Evolutionary conservation across 1,139 yeast genomes (phyloP).

Genomic region (Suhomyces panamericanus): DNA sequence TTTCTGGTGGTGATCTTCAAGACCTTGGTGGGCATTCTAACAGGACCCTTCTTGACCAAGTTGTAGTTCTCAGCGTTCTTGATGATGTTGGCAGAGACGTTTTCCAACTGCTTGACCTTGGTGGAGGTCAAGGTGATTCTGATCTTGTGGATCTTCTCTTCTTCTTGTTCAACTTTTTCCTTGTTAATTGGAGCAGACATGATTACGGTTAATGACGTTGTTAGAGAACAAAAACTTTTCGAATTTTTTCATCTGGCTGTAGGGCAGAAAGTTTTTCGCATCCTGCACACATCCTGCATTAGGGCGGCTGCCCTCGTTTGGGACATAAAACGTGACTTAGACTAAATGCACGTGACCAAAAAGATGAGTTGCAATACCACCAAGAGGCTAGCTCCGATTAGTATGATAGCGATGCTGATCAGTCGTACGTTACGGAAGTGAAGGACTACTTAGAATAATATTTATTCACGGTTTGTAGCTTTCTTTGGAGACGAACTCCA

Average conservation of each 20-base stretch:
- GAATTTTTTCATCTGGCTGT: slow-evolving; percentile 16
- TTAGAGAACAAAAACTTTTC: slow-evolving; percentile 21
- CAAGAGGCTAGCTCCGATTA: too few relatives aligned
- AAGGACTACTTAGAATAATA: too few relatives aligned
- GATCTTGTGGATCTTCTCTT: slow-evolving; percentile 85
- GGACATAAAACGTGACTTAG: background rate
- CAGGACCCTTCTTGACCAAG: slow-evolving; percentile 96
- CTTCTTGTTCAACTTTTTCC: slow-evolving; percentile 78
- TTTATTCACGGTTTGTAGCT: too few relatives aligned
- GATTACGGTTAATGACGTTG: slow-evolving; percentile 46
- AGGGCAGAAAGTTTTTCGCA: slow-evolving; percentile 6
- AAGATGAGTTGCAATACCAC: too few relatives aligned
- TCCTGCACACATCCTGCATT: slow-evolving; percentile 6
- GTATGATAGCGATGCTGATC: too few relatives aligned
- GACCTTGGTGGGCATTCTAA: slow-evolving; percentile 99
- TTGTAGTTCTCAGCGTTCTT: slow-evolving; percentile 81
- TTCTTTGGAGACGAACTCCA: too few relatives aligned
- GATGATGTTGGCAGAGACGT: slow-evolving; percentile 84
- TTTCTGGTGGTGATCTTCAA: slow-evolving; percentile 99
- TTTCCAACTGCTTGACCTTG: slow-evolving; percentile 98
- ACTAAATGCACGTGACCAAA: slow-evolving; percentile 5
- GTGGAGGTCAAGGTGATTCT: slow-evolving; percentile 99
- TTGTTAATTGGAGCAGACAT: slow-evolving; percentile 82
- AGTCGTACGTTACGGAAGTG: too few relatives aligned
- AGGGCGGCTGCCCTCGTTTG: slow-evolving; percentile 15